Base-by-base conservation (phyloP, 208 protist species). In the Porcisia hertigi region DNA sequence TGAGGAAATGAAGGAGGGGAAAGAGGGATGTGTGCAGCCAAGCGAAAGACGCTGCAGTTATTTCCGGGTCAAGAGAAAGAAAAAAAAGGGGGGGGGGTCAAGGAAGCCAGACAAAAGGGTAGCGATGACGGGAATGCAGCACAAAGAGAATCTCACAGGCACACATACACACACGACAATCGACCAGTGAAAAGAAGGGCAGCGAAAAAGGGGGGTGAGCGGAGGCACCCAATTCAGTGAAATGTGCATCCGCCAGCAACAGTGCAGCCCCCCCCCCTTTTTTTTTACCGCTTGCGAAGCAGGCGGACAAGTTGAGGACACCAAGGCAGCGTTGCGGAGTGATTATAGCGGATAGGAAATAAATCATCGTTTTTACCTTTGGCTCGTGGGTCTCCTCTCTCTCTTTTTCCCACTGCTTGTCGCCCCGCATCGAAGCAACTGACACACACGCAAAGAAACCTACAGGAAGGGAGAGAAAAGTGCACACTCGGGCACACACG, bases 121-220 rank as follows among this genome's bases (percentile, higher is more conserved):
- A 47, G 39, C 39, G 36, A 36, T 62, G 69, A 63, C 52, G 14
- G 36, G 54, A 73, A 23, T 70, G 63, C 12, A 43, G 45, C 16
- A 20, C 20, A 54, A 30, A 55, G 57, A 65, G 20, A 55, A 12
- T 41, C 16, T 30, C 30, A 30, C 30, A 30, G 30, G 30, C 30
- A 30, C 30, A 30, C 30, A 30, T 30, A 11, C n/a, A 75, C 7
- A 75, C 11, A 63, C 65, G n/a, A 16, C 18, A 55, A 23, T 52
- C 45, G 53, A 71, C 43, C n/a, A 71, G n/a, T 52, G 71, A 6
- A 70, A 30, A 66, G 20, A 45, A 43, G 47, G 63, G 2, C 47
- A 55, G n/a, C 30, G 49, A 71, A 65, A 71, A 12, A 73, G 43
- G 74, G 71, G 62, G 60, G 66, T 70, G 34, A 43, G 25, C 34